phyloP scores from a whole-genome alignment of 1,284 basidiomycete species.

The Melampsora americana region DNA sequence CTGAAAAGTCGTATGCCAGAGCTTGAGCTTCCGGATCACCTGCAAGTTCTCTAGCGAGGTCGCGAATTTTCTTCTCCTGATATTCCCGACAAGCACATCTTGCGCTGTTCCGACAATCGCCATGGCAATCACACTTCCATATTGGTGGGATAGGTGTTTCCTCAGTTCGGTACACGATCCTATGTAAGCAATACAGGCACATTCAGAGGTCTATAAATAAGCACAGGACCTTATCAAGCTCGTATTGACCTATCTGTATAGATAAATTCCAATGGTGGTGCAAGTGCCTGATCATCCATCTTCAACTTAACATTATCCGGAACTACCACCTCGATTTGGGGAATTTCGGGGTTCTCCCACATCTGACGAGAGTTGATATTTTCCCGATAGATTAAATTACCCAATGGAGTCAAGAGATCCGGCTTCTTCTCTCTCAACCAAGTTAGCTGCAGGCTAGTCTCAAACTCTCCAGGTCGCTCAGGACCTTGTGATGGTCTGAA shows the following conservation, averaged over 20 bases:
- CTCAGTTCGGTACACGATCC: conserved; percentile 29
- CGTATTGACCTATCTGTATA: conserved; percentile 33
- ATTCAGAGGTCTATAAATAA: neutral
- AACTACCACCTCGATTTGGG: conserved; percentile 23
- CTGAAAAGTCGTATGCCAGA: neutral
- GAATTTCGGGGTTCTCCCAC: conserved; percentile 42
- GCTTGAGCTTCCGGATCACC: neutral
- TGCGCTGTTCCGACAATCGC: conserved; percentile 27
- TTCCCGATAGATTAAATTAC: conserved; percentile 31
- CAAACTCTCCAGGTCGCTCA: conserved; percentile 34
- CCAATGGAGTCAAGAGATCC: conserved; percentile 25
- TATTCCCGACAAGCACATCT: conserved; percentile 19
- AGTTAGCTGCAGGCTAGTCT: conserved; percentile 4
- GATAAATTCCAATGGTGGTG: conserved; percentile 35
- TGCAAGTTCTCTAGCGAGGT: neutral
- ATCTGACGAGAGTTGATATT: conserved; percentile 34
- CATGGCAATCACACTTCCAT: conserved; percentile 40
- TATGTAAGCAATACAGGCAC: neutral
- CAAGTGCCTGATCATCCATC: conserved; percentile 22
- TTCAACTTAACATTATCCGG: conserved; percentile 21
- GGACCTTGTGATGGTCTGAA: conserved; percentile 27
- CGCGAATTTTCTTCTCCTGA: conserved; percentile 12
- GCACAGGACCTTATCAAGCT: neutral
- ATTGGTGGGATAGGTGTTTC: conserved; percentile 20
- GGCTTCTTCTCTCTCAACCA: conserved; percentile 35